phyloP scores from a whole-genome alignment of 768 basidiomycete species.

The Calocybe indica region DNA sequence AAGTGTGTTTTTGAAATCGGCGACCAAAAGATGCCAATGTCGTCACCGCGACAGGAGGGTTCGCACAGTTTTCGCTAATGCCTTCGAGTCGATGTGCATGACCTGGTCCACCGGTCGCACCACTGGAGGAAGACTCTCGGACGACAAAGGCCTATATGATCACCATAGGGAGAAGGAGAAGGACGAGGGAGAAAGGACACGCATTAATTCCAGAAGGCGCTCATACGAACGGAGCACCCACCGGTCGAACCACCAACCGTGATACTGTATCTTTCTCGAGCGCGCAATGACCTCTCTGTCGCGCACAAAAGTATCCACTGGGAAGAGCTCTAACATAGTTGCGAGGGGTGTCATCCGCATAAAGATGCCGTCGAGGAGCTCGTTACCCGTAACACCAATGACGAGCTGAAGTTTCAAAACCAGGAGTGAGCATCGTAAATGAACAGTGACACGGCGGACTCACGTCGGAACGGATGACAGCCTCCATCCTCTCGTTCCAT shows the following conservation, averaged over 20 bases:
- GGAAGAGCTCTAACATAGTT: constrained; percentile 76
- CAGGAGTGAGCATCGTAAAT: constrained; percentile 5
- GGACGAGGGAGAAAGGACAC: too few species aligned
- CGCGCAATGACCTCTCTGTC: constrained; percentile 55
- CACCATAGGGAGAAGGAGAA: too few species aligned
- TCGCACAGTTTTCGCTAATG: constrained; percentile 34
- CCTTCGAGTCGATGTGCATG: constrained; percentile 32
- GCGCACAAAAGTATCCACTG: constrained; percentile 53
- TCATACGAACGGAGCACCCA: constrained; percentile 10
- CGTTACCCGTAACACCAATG: constrained; percentile 51
- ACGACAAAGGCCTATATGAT: not conserved
- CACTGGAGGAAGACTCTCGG: constrained; percentile 26
- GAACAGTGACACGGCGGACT: constrained; percentile 16
- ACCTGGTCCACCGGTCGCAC: constrained; percentile 16
- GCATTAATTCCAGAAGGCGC: too few species aligned
- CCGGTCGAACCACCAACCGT: constrained; percentile 49
- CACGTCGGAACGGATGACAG: constrained; percentile 66
- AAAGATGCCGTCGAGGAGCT: constrained; percentile 65
- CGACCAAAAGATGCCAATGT: not conserved
- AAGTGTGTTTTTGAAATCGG: too few species aligned
- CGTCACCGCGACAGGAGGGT: constrained; percentile 11
- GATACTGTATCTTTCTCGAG: constrained; percentile 48
- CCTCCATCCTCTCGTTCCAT: constrained; percentile 60
- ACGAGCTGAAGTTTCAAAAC: constrained; percentile 37
- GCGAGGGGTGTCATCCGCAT: constrained; percentile 56